Percentiles rank a stretch among this genome's conserved stretches.
phyloP scores from a whole-genome alignment of 2,329 filamentous ascomycete species.

The Talaromyces sp. region DNA sequence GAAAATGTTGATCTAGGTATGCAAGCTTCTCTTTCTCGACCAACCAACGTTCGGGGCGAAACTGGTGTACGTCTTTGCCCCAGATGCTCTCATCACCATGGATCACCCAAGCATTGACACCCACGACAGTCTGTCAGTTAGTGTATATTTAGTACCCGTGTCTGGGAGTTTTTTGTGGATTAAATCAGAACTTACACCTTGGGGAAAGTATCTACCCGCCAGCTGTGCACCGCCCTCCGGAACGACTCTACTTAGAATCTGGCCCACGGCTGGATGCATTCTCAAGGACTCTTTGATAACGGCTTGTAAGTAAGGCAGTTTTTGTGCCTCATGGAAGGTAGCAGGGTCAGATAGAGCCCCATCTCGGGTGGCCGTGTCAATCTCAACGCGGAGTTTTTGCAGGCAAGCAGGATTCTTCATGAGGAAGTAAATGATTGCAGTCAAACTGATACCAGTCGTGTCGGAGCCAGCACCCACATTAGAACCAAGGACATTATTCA shows the following conservation, averaged over 20 bases:
- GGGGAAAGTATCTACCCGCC: no score
- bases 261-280: slow-evolving; percentile 36
- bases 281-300: slow-evolving; percentile 26
- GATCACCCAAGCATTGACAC: no score
- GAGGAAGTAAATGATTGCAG: slow-evolving; percentile 19
- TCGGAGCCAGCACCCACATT: slow-evolving; percentile 19
- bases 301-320: slow-evolving; percentile 28
- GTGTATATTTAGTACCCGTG: no score
- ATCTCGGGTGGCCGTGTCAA: slow-evolving; percentile 19
- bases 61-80: no score
- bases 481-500: no score
- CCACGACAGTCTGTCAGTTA: no score
- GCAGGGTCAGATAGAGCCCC: slow-evolving; percentile 15
- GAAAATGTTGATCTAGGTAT: no score
- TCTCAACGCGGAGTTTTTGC: slow-evolving; percentile 31
- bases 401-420: slow-evolving; percentile 23
- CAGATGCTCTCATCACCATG: no score
- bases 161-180: no score
- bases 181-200: no score
- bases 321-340: slow-evolving; percentile 20
- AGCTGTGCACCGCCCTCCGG: slow-evolving; percentile 32
- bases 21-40: no score
- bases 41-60: no score
- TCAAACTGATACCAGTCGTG: slow-evolving; percentile 20
- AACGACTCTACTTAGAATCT: slow-evolving; percentile 34